These are phyloP conservation scores for Trypanosoma melophagium DNA, from an alignment of 208 protist species.

Conservation along the genomic window DNA sequence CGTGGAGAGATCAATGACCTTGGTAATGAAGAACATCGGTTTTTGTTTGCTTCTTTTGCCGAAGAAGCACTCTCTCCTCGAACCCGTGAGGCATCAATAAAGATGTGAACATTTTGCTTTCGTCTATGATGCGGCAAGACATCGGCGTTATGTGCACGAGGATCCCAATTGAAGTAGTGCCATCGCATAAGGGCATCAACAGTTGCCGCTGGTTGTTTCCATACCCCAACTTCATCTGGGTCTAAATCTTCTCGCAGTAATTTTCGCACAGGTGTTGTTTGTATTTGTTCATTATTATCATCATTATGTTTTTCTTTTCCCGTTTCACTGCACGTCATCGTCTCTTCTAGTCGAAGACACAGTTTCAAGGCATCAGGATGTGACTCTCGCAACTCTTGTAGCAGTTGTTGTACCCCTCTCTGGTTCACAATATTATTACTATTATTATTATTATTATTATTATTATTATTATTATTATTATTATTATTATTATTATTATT, in stretches of 20 bases:
- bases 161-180: slow-evolving; percentile 77
- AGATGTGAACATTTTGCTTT: slow-evolving; percentile 46
- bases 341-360: slow-evolving; percentile 31
- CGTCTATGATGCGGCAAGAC: slow-evolving; percentile 59
- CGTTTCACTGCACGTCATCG: background rate
- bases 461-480: background rate
- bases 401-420: slow-evolving; percentile 20
- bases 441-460: background rate
- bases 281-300: background rate
- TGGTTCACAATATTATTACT: background rate
- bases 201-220: slow-evolving; percentile 27
- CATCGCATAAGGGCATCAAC: slow-evolving; percentile 61
- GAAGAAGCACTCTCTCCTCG: background rate
- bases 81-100: slow-evolving; percentile 66
- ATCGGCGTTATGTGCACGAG: slow-evolving; percentile 78
- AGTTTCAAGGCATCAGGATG: slow-evolving; percentile 30
- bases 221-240: slow-evolving; percentile 59
- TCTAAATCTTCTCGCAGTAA: slow-evolving; percentile 69
- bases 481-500: background rate
- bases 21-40: background rate
- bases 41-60: background rate
- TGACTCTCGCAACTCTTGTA: slow-evolving; percentile 23
- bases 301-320: too few relatives aligned
- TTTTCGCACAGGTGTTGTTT: slow-evolving; percentile 18
- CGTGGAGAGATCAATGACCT: slow-evolving; percentile 52